Conservation (phyloP, 345 rosid genomes). For the Eucalyptus rudis region DNA sequence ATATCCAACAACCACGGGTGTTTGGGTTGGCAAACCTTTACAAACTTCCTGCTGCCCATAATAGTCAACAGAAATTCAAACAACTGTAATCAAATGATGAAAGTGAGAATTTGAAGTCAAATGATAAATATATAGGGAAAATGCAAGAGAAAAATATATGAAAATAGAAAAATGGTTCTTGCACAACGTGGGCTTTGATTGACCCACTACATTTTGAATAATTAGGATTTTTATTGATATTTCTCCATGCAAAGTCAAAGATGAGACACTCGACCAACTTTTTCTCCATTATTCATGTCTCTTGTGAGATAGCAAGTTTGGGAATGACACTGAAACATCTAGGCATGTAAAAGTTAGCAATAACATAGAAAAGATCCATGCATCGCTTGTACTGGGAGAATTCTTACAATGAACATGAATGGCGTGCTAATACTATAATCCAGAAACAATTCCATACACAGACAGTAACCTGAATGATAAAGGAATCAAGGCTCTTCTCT, state of each 20-base stretch:
- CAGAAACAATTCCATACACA: neutral
- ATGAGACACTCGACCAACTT: neutral
- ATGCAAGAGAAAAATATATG: neutral
- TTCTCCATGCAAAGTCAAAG: neutral
- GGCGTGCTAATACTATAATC: neutral
- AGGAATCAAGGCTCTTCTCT: slow-evolving; percentile 87
- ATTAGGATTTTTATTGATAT: neutral
- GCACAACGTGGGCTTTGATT: neutral
- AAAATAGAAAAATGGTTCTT: neutral
- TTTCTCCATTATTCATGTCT: neutral
- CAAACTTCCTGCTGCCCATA: slow-evolving; percentile 53
- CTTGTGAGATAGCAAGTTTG: neutral
- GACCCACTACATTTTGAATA: neutral
- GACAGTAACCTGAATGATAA: slow-evolving; percentile 60
- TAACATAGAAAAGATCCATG: neutral
- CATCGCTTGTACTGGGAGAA: neutral
- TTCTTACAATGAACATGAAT: neutral
- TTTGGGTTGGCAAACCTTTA: slow-evolving; percentile 40
- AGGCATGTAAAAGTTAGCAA: neutral
- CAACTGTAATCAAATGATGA: slow-evolving; percentile 35
- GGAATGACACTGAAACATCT: neutral
- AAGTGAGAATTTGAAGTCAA: neutral
- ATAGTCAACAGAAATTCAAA: slow-evolving; percentile 82
- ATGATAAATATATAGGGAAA: neutral
- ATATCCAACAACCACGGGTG: neutral